Evolutionary conservation across 768 basidiomycete genomes (phyloP), one percentile per base, ranked within the genome.

Genomic region (Paxillus ammoniavirescens): DNA sequence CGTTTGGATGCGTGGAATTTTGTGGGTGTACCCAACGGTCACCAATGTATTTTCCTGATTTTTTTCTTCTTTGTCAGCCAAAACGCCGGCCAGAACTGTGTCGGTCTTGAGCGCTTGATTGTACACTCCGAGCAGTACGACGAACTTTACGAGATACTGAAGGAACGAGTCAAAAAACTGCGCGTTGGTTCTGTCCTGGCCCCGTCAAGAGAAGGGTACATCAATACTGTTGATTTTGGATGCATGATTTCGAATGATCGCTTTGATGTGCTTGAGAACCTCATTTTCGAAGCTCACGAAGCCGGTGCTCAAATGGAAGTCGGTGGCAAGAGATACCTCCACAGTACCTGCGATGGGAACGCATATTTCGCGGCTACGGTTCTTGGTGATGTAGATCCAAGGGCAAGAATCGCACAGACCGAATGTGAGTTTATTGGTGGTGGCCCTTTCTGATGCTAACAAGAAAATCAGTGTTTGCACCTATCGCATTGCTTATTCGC

Each of bases 11-110:
- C 85, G 95, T 46, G 96, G 91, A 38, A 82, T 91, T 50, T 98
- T 91, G 93, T 96, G 21, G 21, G 71, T 68, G 91, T 77, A 14
- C 31, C 42, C 50, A 43, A 14, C 47, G n/a, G 8, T 33, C 3
- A 3, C 50, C 28, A 23, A 42, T 45, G 21, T 5, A 31, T 42
- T 23, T 5, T 18, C 43, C n/a, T 53, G 40, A 52, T 12, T 31
- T 50, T 33, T 42, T 31, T 50, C 31, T 42, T 36, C 40, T 15
- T 44, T 14, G 21, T 26, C 64, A 94, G 93, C 77, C 93, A 94
- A 76, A 92, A 93, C 54, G 82, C 82, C 47, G 95, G 95, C 18
- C 96, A 98, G 73, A 98, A 98, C 63, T 99, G 96, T 69, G 96
- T 99, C 62, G 96, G 95, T 35, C 91, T 95, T 57, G 96, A 99